Conservation (phyloP, 192 early-diverging fungal genomes). For the Backusella tuberculispora region DNA sequence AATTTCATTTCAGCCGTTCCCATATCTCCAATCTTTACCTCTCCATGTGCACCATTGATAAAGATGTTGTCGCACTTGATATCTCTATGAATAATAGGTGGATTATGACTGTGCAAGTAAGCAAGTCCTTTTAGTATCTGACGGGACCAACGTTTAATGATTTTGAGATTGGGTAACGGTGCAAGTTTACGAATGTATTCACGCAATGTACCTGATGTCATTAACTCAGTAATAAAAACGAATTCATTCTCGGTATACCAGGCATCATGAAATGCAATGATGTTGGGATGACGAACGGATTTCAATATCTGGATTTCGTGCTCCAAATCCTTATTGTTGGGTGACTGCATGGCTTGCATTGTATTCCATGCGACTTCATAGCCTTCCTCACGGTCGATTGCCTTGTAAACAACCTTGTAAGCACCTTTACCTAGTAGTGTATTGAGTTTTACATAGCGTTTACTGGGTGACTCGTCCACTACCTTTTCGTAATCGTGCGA, state of each 20-base stretch:
- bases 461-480: constrained; percentile 57
- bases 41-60: constrained; percentile 86
- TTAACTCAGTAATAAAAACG: constrained; percentile 86
- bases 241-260: constrained; percentile 70
- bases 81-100: constrained; percentile 83
- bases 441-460: constrained; percentile 59
- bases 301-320: constrained; percentile 73
- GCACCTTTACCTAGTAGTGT: constrained; percentile 80
- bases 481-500: constrained; percentile 55
- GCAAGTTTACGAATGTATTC: constrained; percentile 74
- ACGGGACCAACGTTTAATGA: constrained; percentile 78
- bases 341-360: constrained; percentile 26
- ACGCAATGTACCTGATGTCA: constrained; percentile 85
- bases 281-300: constrained; percentile 78
- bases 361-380: constrained; percentile 93
- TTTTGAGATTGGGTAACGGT: constrained; percentile 62
- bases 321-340: constrained; percentile 39
- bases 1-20: constrained; percentile 87
- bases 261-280: constrained; percentile 75
- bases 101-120: constrained; percentile 76
- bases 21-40: constrained; percentile 87
- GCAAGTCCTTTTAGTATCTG: constrained; percentile 81
- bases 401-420: constrained; percentile 88
- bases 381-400: constrained; percentile 86
- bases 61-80: constrained; percentile 83